phyloP scores from a whole-genome alignment of 2,329 filamentous ascomycete species.

The Chaetomiaceae sp. region DNA sequence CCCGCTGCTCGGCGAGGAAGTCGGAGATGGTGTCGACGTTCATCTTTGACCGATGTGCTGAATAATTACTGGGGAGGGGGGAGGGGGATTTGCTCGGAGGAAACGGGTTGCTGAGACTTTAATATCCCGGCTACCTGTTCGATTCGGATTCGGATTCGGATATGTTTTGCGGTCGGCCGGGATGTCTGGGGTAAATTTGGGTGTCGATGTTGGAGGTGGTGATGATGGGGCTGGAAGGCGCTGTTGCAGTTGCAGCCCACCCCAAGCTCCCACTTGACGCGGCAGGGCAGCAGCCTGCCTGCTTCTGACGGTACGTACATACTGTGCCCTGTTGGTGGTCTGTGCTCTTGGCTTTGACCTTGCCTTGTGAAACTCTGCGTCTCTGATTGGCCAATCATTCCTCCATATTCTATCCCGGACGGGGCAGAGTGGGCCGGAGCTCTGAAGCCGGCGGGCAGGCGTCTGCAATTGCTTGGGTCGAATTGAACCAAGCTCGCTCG shows the following conservation, averaged over 20 bases:
- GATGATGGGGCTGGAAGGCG: conserved; percentile 14
- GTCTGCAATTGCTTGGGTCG: conserved; percentile 9
- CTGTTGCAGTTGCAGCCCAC: conserved; percentile 1
- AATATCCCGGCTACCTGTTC: neutral
- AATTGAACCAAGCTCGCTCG: conserved; percentile 23
- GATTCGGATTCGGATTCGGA: neutral
- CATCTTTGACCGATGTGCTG: conserved; percentile 59
- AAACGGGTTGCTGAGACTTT: neutral
- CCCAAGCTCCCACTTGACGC: conserved; percentile 32
- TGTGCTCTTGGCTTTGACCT: neutral
- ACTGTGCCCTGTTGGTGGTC: neutral
- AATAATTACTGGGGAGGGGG: neutral
- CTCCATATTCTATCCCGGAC: neutral
- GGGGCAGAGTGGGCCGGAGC: conserved; percentile 23
- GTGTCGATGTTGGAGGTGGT: conserved; percentile 16
- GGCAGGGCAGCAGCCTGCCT: conserved; percentile 45
- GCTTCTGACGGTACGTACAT: conserved; percentile 25
- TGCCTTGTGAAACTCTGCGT: conserved; percentile 2
- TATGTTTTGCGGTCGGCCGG: neutral
- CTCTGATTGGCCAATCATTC: conserved; percentile 23
- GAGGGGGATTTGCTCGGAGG: neutral
- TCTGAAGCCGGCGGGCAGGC: conserved; percentile 16
- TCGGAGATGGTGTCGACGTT: conserved; percentile 83
- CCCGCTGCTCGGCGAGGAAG: conserved; percentile 86
- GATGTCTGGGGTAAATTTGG: neutral